Evolutionary conservation across 129 eudicot genomes (phyloP), one percentile per base, ranked within the genome.

Genomic region (Dittrichia graveolens): DNA sequence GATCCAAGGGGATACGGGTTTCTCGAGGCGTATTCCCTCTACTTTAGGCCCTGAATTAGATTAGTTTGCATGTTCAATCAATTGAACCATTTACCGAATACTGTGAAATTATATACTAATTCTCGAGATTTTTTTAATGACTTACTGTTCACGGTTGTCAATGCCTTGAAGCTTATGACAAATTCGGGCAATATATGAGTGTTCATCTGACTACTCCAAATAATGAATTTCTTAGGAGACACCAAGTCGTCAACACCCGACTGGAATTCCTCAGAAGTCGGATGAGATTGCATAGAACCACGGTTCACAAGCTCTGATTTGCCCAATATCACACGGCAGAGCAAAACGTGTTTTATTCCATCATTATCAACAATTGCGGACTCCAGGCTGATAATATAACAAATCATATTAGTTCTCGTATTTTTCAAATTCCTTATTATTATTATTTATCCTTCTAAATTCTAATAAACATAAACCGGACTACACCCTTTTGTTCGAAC

Each of bases 281-380:
- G 96, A 60, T 83, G 79, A 40, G 48, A 63, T 70, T 89, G 95
- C 13, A 7, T 50, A 0, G 98, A 89, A 50, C 83, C 80, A 44
- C 85, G 83, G 13, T 35, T 68, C 53, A 89, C 84, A 43, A 80
- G 61, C 79, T 92, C 96, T n/a, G 59, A 62, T 34, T 66, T 81
- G 34, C 95, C 98, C 80, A 92, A 67, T 10, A 89, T 44, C 37
- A 92, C 98, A 3, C 94, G 91, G 71, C 98, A 92, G 12, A 92
- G 88, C 34, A 87, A 35, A 43, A 92, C 49, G 65, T 87, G 90
- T 34, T 75, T 85, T 24, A 85, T 34, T 3, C 91, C 96, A 67
- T 87, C 73, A 43, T 87, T 85, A 71, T 92, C 98, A 46, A 53
- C 44, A 49, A 43, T 35, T 15, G 89, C 73, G 12, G 84, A 76